Evolutionary conservation across 2,329 filamentous ascomycete species (phyloP).

Genomic region (Rhynchosporium agropyri): DNA sequence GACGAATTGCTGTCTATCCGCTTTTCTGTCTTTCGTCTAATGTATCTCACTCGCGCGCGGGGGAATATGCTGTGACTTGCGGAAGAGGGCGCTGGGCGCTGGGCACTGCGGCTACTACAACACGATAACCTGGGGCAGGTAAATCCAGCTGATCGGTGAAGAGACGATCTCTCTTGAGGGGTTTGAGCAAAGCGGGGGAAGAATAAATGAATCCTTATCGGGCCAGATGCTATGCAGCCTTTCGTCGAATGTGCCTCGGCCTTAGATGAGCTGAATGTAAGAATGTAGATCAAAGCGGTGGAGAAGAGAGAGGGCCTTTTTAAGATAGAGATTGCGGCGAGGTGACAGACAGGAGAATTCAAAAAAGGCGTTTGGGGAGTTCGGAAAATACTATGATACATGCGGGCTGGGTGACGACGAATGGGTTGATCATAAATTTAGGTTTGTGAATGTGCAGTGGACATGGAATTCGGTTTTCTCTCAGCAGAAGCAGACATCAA

Average conservation of each 20-base stretch:
- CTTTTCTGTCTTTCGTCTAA: slow-evolving; percentile 5
- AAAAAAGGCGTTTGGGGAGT: slow-evolving; percentile 8
- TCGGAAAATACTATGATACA: slow-evolving; percentile 16
- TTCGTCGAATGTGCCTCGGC: slow-evolving; percentile 15
- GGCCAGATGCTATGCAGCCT: slow-evolving; percentile 10
- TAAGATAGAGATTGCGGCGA: slow-evolving; percentile 6
- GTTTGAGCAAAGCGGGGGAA: slow-evolving; percentile 6
- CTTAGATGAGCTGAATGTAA: slow-evolving; percentile 18
- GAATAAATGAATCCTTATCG: slow-evolving; percentile 10
- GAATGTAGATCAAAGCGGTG: slow-evolving; percentile 17
- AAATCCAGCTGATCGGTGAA: slow-evolving; percentile 23
- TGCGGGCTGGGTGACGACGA: slow-evolving; percentile 15
- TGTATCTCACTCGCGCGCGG: neutral
- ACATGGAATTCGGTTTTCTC: slow-evolving; percentile 17
- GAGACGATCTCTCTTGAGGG: slow-evolving; percentile 14
- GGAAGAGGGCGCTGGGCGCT: slow-evolving; percentile 1
- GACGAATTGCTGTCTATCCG: slow-evolving; percentile 2
- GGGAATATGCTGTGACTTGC: slow-evolving; percentile 6
- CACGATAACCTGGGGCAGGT: slow-evolving; percentile 13
- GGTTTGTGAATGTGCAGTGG: slow-evolving; percentile 12
- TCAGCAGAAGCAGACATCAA: slow-evolving; percentile 22
- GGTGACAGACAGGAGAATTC: slow-evolving; percentile 6
- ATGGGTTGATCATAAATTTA: slow-evolving; percentile 19
- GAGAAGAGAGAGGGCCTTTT: slow-evolving; percentile 18
- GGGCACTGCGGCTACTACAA: slow-evolving; percentile 17